phyloP scores from a whole-genome alignment of 305 asterid genomes.

The Fraxinus latifolia region DNA sequence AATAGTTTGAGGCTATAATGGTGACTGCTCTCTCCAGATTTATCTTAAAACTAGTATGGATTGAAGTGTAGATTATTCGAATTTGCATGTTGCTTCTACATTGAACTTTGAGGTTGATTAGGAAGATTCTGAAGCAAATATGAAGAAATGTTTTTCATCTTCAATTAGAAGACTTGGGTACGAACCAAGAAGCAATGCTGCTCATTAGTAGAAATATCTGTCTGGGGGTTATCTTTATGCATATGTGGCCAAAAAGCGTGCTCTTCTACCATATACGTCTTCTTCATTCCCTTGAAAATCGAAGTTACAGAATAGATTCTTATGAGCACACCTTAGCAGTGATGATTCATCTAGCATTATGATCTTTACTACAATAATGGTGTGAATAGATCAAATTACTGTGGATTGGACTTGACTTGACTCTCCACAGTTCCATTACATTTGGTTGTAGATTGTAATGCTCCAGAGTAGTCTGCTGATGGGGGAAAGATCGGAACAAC shows the following conservation, averaged over 20 bases:
- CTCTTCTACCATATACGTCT: neutral
- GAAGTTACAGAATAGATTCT: neutral
- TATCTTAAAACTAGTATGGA: neutral
- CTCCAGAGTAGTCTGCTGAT: conserved; percentile 62
- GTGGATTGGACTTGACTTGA: neutral
- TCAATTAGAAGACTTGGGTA: neutral
- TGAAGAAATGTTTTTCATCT: neutral
- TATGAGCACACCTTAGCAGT: neutral
- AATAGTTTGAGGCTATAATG: neutral
- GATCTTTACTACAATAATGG: neutral
- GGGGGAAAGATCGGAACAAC: conserved; percentile 59
- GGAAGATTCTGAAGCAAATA: neutral
- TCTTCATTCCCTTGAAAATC: neutral
- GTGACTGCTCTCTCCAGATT: neutral
- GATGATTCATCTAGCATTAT: neutral
- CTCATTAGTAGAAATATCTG: neutral
- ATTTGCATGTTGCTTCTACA: neutral
- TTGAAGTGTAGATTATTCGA: neutral
- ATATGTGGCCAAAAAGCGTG: neutral
- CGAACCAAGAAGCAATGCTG: neutral
- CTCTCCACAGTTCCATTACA: neutral
- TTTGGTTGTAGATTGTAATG: conserved; percentile 66
- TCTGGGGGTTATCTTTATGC: neutral
- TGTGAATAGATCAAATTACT: neutral
- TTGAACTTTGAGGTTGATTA: neutral